Evolutionary conservation across 164 flowering plant genomes (phyloP), one percentile per base, ranked within the genome.

Genomic region (Magnolia sinica): DNA sequence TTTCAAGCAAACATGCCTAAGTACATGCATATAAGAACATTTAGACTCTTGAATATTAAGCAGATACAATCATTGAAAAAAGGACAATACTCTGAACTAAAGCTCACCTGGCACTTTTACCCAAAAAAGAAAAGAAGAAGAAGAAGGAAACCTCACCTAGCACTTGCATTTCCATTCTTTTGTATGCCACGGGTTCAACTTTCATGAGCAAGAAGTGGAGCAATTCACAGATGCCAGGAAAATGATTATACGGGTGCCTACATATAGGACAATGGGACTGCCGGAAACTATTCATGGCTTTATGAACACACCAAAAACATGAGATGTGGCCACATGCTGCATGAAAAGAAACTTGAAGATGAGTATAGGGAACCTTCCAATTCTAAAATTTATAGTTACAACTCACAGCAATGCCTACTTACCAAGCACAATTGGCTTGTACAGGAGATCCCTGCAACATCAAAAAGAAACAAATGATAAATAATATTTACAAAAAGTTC

Each of bases 241-340:
- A 93, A 82, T 95, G 92, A 87, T 67, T 71, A 79, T 91, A 95
- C 7, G 88, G 81, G 71, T 84, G 71, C 79, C 97, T 84, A 81
- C 97, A 93, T 24, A 91, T 76, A 50, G 97, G 95, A 80, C 98
- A 95, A 65, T 81, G 83, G 50, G 98, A 93, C 70, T 87, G 86
- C 1, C 52, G 50, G 2, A 50, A 0, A 61, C 24, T 20, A 78
- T 66, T 79, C 98, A 95, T 95, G 29, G 91, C 88, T 16, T 19
- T 24, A 72, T 89, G 89, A 27, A 87, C 87, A 81, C 98, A 95
- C 98, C 98, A 95, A 81, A 95, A 95, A 83, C 98, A 95, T 67
- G 91, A 87, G 69, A 93, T 67, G 63, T 93, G 98, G 77, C 98
- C 98, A 83, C 98, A 95, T 51, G 84, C 98, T 95, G 97, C 84